A percentile compares a stretch with the other conserved stretches of the same genome.
These are phyloP conservation scores for Trichoderma virens DNA, from an alignment of 495 filamentous ascomycete species.

Conservation along the genomic window DNA sequence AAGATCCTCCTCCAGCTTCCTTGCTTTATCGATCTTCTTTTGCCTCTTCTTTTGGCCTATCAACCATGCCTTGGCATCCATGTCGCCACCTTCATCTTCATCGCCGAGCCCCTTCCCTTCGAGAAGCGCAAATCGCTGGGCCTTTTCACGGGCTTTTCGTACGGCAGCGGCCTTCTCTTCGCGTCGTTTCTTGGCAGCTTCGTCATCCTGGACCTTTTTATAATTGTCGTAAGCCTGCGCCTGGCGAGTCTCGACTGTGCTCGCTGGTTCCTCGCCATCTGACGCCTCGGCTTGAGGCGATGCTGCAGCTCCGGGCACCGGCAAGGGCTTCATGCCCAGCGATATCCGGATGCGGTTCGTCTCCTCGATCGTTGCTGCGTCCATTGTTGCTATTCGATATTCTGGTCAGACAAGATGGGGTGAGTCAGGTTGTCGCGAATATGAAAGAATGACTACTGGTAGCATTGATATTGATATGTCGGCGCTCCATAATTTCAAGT, in stretches of 20 bases:
- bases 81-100: conserved; percentile 53
- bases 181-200: conserved; percentile 62
- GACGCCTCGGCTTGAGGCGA: conserved; percentile 28
- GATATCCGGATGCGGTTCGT: conserved; percentile 87
- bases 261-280: conserved; percentile 50
- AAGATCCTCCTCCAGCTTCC: conserved; percentile 67
- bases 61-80: conserved; percentile 81
- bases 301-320: conserved; percentile 54
- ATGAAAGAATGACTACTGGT: not conserved
- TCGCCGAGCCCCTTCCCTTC: conserved; percentile 77
- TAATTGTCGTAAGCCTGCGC: conserved; percentile 63
- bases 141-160: conserved; percentile 80
- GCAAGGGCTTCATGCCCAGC: conserved; percentile 84
- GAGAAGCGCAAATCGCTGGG: conserved; percentile 62
- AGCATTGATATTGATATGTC: not conserved
- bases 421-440: not conserved
- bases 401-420: not conserved
- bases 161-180: conserved; percentile 71
- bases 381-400: conserved; percentile 51
- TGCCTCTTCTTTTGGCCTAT: conserved; percentile 80
- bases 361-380: conserved; percentile 82
- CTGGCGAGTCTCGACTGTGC: conserved; percentile 73
- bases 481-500: not conserved
- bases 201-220: conserved; percentile 44
- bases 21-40: conserved; percentile 76